Evolutionary conservation across 495 filamentous ascomycete species (phyloP), one percentile per base, ranked within the genome.

Genomic region (Xylaria acuta): DNA sequence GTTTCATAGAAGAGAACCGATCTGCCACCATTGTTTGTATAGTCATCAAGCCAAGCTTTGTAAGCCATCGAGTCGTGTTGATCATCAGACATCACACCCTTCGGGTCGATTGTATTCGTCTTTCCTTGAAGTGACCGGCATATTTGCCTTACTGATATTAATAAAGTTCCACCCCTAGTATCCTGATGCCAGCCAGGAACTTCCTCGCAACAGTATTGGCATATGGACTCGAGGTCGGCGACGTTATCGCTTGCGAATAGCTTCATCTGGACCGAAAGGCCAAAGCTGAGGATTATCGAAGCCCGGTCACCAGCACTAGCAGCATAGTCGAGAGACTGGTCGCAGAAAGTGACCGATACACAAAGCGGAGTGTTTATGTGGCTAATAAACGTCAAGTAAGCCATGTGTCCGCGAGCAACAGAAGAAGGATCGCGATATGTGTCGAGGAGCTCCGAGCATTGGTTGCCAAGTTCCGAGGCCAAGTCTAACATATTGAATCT

Each of bases 121-220:
- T 95, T 97, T 47, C 94, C 94, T 82, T 95, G 93, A 38, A 97
- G 80, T 22, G 94, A 93, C 20, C 93, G 87, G 59, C 88, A 88
- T 67, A 91, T 90, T 82, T 97, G 94, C 74, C 90, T 83, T 18
- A 92, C 86, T 27, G 89, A 85, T 69, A 93, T 86, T 14, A 97
- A 84, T 73, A 93, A 85, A 8, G 89, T 89, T 14, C 94, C 94
- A 20, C 94, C 94, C 36, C 93, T 88, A n/a, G 92, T 89, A 79
- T 97, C 93, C 56, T 87, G 82, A 38, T 86, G 78, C 93, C 93
- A 97, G 49, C 88, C 87, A 1, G 87, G 89, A 62, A 94, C 88
- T 66, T 97, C 94, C 70, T 94, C 91, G 8, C 92, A 90, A 25
- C 88, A 87, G 71, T 92, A 92, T 34, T 88, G 84, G 76, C 92